A percentile compares a stretch with the other conserved stretches of the same genome.
Conservation (phyloP, 1,139 yeast species). For the Hansenula sp. region DNA sequence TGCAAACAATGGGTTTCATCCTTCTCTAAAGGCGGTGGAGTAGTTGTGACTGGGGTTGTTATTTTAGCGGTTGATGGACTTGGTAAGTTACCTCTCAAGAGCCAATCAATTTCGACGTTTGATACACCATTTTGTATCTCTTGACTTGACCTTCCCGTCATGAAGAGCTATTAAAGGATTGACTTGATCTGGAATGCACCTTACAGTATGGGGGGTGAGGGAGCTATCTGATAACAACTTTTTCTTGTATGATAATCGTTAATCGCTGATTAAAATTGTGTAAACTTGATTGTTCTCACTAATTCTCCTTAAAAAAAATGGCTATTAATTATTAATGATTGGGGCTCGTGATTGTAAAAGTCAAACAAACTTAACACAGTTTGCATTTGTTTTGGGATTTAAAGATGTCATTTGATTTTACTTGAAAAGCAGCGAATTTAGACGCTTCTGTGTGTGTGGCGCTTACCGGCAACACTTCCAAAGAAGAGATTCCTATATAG, state of each 20-base stretch:
- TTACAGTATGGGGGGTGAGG: neutral
- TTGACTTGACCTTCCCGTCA: neutral
- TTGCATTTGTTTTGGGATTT: neutral
- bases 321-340: no score
- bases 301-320: no score
- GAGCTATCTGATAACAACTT: no score
- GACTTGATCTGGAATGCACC: neutral
- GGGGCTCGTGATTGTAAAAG: no score
- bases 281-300: no score
- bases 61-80: conserved; percentile 6
- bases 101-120: conserved; percentile 38
- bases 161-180: neutral
- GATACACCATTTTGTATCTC: conserved; percentile 5
- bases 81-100: conserved; percentile 35
- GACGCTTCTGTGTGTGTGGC: neutral
- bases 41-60: conserved; percentile 1
- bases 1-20: conserved; percentile 1
- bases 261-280: no score
- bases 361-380: no score
- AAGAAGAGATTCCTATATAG: no score
- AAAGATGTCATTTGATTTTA: neutral
- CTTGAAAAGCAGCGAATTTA: neutral
- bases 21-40: conserved; percentile 1
- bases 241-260: no score
- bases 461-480: neutral